Conservation (phyloP, 306 rosid genomes). For the Prunus mira region DNA sequence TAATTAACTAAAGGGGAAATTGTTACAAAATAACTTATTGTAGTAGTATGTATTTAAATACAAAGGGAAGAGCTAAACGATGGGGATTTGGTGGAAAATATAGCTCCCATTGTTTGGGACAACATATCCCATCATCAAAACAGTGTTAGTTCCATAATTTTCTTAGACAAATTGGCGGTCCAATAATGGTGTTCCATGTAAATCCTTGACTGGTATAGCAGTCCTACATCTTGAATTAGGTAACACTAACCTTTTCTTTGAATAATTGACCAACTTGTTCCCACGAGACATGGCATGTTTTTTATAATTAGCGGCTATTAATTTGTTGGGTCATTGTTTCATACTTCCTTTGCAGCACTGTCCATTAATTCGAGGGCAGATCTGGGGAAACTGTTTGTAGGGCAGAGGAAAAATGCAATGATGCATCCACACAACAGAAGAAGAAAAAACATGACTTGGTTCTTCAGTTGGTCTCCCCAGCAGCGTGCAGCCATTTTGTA, state of each 20-base stretch:
- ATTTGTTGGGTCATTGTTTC: not conserved
- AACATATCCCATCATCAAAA: not conserved
- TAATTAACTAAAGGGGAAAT: too few species aligned
- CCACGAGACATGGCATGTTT: not conserved
- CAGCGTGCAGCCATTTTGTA: not conserved
- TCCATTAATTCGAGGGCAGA: not conserved
- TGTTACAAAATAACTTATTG: too few species aligned
- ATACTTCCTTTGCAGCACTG: too few species aligned
- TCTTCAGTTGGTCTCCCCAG: not conserved
- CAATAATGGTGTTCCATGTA: not conserved
- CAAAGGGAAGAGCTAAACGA: not conserved
- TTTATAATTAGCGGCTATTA: not conserved
- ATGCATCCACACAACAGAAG: not conserved
- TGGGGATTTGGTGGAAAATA: not conserved
- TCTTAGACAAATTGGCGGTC: not conserved
- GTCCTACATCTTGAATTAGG: not conserved
- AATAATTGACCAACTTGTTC: not conserved
- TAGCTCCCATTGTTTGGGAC: not conserved
- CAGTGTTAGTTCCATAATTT: not conserved
- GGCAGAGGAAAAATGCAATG: not conserved
- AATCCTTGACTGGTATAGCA: not conserved
- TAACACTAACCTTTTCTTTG: not conserved
- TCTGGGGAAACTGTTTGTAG: not conserved
- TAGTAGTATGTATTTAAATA: too few species aligned
- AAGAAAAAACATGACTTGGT: not conserved